Evolutionary conservation across 2,329 filamentous ascomycete species (phyloP).

Genomic region (Penicillium sp.): DNA sequence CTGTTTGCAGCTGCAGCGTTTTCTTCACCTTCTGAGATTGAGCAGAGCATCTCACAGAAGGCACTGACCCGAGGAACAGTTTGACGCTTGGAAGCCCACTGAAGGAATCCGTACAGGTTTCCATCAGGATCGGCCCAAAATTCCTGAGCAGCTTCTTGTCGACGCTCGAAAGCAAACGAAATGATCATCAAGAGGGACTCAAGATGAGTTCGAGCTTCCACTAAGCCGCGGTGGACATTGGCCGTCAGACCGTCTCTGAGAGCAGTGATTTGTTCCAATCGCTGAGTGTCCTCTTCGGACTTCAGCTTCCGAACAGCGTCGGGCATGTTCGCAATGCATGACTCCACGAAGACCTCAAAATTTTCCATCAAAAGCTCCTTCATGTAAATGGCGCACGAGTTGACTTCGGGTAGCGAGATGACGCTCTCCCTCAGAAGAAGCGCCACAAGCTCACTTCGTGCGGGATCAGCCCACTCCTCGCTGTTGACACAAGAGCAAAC

Average conservation of each 20-base stretch:
- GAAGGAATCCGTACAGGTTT: constrained; percentile 89
- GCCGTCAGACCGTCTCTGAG: constrained; percentile 44
- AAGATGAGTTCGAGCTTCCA: constrained; percentile 58
- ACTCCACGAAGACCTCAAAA: constrained; percentile 82
- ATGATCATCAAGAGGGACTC: constrained; percentile 92
- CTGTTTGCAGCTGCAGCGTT: constrained; percentile 83
- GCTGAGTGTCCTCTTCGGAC: constrained; percentile 83
- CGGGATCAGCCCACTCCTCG: constrained; percentile 83
- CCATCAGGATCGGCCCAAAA: constrained; percentile 94
- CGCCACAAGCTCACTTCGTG: constrained; percentile 75
- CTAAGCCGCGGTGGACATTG: constrained; percentile 39
- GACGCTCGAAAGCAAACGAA: constrained; percentile 83
- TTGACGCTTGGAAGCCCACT: constrained; percentile 93
- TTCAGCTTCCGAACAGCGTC: constrained; percentile 84
- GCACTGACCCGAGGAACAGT: constrained; percentile 94
- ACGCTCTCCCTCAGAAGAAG: constrained; percentile 80
- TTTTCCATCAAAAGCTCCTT: constrained; percentile 72
- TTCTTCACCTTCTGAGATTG: constrained; percentile 77
- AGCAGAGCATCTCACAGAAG: constrained; percentile 93
- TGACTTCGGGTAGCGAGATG: constrained; percentile 63
- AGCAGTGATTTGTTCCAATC: constrained; percentile 46
- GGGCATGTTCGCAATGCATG: constrained; percentile 92
- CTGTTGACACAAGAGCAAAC: constrained; percentile 77
- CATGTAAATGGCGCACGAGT: constrained; percentile 70
- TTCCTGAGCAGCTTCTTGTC: constrained; percentile 76